These are phyloP conservation scores for Malbranchea cinnamomea DNA, from an alignment of 2,329 filamentous ascomycete species.

Conservation along the genomic window DNA sequence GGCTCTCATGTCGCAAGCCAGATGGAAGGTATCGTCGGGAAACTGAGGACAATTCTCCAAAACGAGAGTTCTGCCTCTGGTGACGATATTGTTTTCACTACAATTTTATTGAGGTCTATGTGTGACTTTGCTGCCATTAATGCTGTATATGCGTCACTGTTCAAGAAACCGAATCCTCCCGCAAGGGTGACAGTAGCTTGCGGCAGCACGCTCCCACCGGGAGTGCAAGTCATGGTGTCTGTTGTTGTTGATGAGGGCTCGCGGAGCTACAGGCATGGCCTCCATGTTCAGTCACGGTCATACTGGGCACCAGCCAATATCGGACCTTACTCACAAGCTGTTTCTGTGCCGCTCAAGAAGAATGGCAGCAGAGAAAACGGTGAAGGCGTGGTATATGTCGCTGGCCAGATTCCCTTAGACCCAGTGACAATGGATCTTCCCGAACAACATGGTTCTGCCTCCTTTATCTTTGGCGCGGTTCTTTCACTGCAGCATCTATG, in stretches of 20 bases:
- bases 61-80: constrained; percentile 11
- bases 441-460: constrained; percentile 14
- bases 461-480: constrained; percentile 44
- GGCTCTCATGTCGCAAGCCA: constrained; percentile 26
- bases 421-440: constrained; percentile 57
- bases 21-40: constrained; percentile 21
- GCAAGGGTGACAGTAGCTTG: constrained; percentile 71
- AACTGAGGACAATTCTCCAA: constrained; percentile 12
- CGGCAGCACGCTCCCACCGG: constrained; percentile 48
- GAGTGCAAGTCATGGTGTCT: constrained; percentile 46
- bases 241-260: constrained; percentile 29
- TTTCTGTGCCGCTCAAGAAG: constrained; percentile 36
- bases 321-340: constrained; percentile 87
- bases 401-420: constrained; percentile 81
- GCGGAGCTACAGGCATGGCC: constrained; percentile 29
- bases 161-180: constrained; percentile 65
- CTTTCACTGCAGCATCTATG: constrained; percentile 80
- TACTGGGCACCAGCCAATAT: constrained; percentile 99
- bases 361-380: constrained; percentile 13
- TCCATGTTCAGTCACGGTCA: constrained; percentile 84
- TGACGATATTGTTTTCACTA: constrained; percentile 33
- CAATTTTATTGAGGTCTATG: constrained; percentile 65
- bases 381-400: constrained; percentile 46
- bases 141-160: constrained; percentile 57
- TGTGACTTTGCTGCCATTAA: constrained; percentile 64